These are phyloP conservation scores for Monascus ruber DNA, from an alignment of 2,329 filamentous ascomycete genomes.

Conservation along the genomic window DNA sequence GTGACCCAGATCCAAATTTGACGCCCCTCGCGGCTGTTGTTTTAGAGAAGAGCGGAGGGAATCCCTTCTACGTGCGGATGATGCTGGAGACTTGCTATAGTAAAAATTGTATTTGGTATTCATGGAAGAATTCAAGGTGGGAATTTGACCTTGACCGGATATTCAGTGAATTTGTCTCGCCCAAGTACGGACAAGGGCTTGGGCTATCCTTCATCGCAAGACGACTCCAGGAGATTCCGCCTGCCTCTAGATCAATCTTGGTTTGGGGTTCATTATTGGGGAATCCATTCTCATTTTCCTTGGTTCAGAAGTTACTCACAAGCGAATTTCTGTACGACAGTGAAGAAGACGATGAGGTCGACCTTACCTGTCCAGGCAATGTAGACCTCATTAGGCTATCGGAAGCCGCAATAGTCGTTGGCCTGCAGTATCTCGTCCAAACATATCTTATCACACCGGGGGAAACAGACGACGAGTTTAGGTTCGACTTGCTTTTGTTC, in stretches of 20 bases:
- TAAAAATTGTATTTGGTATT: constrained; percentile 82
- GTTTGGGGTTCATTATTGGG: constrained; percentile 80
- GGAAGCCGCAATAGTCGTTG: constrained; percentile 54
- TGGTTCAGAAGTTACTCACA: constrained; percentile 65
- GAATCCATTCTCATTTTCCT: constrained; percentile 68
- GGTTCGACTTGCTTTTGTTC: constrained; percentile 14
- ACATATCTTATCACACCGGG: constrained; percentile 71
- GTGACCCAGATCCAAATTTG: constrained; percentile 56
- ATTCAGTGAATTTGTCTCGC: constrained; percentile 71
- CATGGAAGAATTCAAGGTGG: constrained; percentile 74
- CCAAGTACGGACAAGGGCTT: constrained; percentile 66
- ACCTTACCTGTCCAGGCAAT: constrained; percentile 27
- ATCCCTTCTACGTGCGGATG: constrained; percentile 83
- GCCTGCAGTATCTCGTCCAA: constrained; percentile 70
- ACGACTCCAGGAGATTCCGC: constrained; percentile 63
- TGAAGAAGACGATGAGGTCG: constrained; percentile 33
- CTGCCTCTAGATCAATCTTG: constrained; percentile 63
- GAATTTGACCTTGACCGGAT: constrained; percentile 74
- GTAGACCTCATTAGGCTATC: constrained; percentile 45
- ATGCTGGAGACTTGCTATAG: constrained; percentile 81
- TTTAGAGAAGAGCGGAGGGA: constrained; percentile 78
- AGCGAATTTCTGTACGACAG: constrained; percentile 56
- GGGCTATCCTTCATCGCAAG: constrained; percentile 73
- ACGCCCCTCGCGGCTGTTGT: constrained; percentile 71
- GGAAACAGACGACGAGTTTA: constrained; percentile 74